Conservation (phyloP, 768 basidiomycete species). For the Crepidotus variabilis region DNA sequence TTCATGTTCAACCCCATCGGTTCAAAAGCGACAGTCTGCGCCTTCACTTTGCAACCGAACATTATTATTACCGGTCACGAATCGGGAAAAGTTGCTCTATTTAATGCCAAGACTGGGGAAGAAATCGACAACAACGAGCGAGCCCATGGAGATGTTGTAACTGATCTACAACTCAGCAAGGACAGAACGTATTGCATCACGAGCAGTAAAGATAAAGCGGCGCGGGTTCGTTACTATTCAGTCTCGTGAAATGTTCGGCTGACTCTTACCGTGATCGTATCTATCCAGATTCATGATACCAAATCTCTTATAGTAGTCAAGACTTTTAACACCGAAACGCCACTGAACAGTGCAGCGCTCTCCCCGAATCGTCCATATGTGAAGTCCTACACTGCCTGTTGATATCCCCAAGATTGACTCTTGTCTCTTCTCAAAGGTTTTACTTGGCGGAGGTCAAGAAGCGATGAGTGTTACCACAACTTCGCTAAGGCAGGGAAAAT, state of each 20-base stretch:
- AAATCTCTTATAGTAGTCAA: conserved; percentile 89
- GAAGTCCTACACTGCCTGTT: conserved; percentile 16
- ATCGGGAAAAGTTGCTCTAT: conserved; percentile 90
- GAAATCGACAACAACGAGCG: conserved; percentile 82
- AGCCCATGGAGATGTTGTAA: conserved; percentile 83
- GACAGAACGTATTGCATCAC: conserved; percentile 96
- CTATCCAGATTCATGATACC: conserved; percentile 74
- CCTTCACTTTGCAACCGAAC: conserved; percentile 76
- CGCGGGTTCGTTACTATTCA: conserved; percentile 57
- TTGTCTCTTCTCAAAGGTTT: conserved; percentile 43
- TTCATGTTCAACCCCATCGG: conserved; percentile 85
- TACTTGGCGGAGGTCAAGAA: conserved; percentile 96
- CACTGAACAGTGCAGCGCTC: conserved; percentile 89
- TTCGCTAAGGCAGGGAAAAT: conserved; percentile 90
- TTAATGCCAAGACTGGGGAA: conserved; percentile 84
- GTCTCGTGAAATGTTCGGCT: background rate
- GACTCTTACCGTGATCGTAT: background rate
- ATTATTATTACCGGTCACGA: conserved; percentile 93
- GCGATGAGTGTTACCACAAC: conserved; percentile 98
- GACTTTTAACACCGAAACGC: conserved; percentile 90
- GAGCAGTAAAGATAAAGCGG: conserved; percentile 94
- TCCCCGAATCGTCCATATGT: conserved; percentile 85
- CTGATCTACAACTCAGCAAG: conserved; percentile 86
- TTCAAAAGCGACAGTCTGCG: conserved; percentile 95
- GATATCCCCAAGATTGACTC: background rate